Base-by-base conservation (phyloP, 345 rosid genomes). In the Trapa bicornis region DNA sequence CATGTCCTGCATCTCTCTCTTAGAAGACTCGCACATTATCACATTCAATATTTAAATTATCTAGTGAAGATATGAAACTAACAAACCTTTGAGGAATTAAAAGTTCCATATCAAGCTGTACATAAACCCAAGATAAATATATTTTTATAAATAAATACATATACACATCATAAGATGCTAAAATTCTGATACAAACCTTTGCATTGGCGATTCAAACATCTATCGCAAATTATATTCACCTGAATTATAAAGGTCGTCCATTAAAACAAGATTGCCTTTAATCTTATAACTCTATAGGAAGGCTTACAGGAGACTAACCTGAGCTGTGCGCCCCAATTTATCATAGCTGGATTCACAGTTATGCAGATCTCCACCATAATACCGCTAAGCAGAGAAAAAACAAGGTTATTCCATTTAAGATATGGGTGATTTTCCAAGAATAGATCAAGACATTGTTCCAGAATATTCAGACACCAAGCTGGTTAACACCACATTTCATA, bases 301-400 rank as follows among this genome's bases (percentile, higher is more conserved):
- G 38, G 37, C 63, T 58, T 54, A 13, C 12, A 64, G 48, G 12
- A 17, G 67, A 66, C 70, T 66, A 65, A 91, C 99, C 95, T 88
- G 88, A 56, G 99, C 80, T 50, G 99, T 91, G 41, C 96, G 86
- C 72, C 97, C 97, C 91, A 80, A 80, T 81, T 91, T 85, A 78
- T 94, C 99, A 71, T 85, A 85, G 79, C 79, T 93, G 22, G 10
- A 39, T 79, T 93, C 98, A 74, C 98, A 93, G 50, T 84, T 82
- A 47, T 67, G 38, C 66, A 93, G 74, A 77, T 93, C 99, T 3
- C 98, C 97, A 64, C 76, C 79, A 78, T 88, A 91, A 80, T 75
- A 93, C 60, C 83, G 81, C 99, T 93, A 38, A 42, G 52, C 67
- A 43, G 53, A 65, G 37, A 47, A 61, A 68, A 43, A 58, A 77